A percentile compares a stretch with the other conserved stretches of the same genome.
Conservation (phyloP, 768 basidiomycete genomes). For the Trametes sanguinea region DNA sequence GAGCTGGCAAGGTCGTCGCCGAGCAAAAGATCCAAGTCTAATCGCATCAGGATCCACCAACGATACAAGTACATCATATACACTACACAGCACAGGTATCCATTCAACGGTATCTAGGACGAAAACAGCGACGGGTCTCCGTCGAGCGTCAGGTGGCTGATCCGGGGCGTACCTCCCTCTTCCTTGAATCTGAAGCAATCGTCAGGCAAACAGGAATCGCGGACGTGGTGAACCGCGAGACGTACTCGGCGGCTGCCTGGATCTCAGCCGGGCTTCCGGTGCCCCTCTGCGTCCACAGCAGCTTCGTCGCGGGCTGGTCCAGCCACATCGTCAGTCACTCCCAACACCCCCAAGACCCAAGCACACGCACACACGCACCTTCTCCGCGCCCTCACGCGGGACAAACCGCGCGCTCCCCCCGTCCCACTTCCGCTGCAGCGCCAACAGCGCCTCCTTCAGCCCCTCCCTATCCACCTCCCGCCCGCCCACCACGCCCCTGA, state of each 20-base stretch:
- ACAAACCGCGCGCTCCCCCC: conserved; percentile 22
- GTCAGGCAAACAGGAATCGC: background rate
- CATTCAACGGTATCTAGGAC: background rate
- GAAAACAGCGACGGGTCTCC: conserved; percentile 25
- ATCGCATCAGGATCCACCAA: too few relatives aligned
- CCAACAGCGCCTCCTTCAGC: conserved; percentile 30
- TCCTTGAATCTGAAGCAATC: conserved; percentile 19
- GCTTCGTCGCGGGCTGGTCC: conserved; percentile 23
- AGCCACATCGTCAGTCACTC: background rate
- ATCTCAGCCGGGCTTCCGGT: conserved; percentile 17
- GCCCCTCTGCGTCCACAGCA: conserved; percentile 25
- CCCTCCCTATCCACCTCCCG: conserved; percentile 29
- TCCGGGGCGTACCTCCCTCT: conserved; percentile 25
- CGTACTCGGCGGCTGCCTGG: conserved; percentile 28
- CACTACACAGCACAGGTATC: background rate
- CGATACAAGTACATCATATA: background rate
- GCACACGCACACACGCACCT: conserved; percentile 11
- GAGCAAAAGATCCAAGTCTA: too few relatives aligned
- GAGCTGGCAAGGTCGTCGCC: too few relatives aligned
- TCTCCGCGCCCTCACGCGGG: conserved; percentile 7
- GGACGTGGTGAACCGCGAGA: background rate
- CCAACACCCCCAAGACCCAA: background rate
- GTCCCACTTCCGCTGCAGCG: conserved; percentile 32
- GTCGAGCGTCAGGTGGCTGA: conserved; percentile 26
- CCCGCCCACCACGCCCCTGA: conserved; percentile 27